phyloP scores from a whole-genome alignment of 352 stramenopile genomes.

The Phytophthora agathidicida region DNA sequence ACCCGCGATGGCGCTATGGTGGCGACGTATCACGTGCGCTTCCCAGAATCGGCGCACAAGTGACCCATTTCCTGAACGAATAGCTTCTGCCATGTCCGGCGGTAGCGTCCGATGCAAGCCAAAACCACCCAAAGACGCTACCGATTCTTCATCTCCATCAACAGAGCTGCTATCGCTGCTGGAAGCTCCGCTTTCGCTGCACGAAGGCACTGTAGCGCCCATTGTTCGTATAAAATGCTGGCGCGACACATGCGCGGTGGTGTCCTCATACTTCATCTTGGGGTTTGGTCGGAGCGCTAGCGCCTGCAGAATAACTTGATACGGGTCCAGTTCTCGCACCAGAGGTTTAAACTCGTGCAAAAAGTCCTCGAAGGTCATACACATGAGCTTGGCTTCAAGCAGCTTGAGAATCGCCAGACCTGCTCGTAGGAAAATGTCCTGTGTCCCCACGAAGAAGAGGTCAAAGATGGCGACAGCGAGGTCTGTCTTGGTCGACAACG shows the following conservation, averaged over 20 bases:
- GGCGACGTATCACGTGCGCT: constrained; percentile 42
- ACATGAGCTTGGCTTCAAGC: constrained; percentile 82
- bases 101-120: constrained; percentile 69
- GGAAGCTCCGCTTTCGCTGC: constrained; percentile 18
- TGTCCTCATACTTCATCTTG: constrained; percentile 54
- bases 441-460: constrained; percentile 80
- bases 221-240: constrained; percentile 48
- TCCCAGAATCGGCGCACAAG: constrained; percentile 54
- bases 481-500: constrained; percentile 81
- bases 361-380: constrained; percentile 86
- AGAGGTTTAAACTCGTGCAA: constrained; percentile 83
- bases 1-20: constrained; percentile 21
- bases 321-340: constrained; percentile 76
- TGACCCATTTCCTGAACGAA: constrained; percentile 43
- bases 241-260: constrained; percentile 57
- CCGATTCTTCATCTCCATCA: constrained; percentile 32
- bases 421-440: constrained; percentile 83
- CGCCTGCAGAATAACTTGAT: constrained; percentile 72
- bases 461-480: constrained; percentile 86
- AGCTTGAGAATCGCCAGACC: constrained; percentile 83
- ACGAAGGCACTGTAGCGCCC: constrained; percentile 23
- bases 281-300: constrained; percentile 61
- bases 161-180: constrained; percentile 37
- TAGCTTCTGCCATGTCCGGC: constrained; percentile 49
- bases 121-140: constrained; percentile 47